phyloP scores from a whole-genome alignment of 495 filamentous ascomycete species.

The Neurospora sp. region DNA sequence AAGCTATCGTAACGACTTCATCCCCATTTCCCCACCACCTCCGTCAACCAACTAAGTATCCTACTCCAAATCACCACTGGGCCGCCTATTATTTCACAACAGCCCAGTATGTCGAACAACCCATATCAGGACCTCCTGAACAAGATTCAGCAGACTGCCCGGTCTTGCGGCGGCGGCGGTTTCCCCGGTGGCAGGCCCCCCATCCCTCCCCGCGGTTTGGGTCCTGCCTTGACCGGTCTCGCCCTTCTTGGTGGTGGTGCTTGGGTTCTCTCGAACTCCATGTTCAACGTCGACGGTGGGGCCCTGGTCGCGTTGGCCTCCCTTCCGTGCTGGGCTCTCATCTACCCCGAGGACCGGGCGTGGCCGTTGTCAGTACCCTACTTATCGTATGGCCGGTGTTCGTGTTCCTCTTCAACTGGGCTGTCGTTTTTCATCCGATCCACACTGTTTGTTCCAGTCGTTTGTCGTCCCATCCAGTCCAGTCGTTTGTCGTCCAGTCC shows the following conservation, averaged over 20 bases:
- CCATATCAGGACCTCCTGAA: conserved; percentile 36
- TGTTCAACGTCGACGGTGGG: conserved; percentile 99
- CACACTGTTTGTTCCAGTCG: no score
- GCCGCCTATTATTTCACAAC: background rate
- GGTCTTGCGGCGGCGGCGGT: conserved; percentile 19
- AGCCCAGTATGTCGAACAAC: conserved; percentile 36
- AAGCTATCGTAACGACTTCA: background rate
- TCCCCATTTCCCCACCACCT: background rate
- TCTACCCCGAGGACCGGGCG: no score
- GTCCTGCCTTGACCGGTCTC: conserved; percentile 24
- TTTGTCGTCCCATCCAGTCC: no score
- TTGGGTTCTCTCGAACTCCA: conserved; percentile 60
- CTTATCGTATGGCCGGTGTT: no score
- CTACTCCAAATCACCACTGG: conserved; percentile 8
- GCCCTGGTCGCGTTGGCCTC: no score
- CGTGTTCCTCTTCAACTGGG: no score
- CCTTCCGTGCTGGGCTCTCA: no score
- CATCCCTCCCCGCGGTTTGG: conserved; percentile 11
- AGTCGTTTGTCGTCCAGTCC: no score
- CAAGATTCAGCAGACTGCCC: conserved; percentile 20
- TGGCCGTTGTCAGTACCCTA: no score
- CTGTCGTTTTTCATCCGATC: no score
- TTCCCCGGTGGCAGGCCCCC: conserved; percentile 30
- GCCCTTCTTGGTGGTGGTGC: conserved; percentile 54
- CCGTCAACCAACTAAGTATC: background rate